Evolutionary conservation across 345 rosid genomes (phyloP).

Genomic region (Tarenaya hassleriana): DNA sequence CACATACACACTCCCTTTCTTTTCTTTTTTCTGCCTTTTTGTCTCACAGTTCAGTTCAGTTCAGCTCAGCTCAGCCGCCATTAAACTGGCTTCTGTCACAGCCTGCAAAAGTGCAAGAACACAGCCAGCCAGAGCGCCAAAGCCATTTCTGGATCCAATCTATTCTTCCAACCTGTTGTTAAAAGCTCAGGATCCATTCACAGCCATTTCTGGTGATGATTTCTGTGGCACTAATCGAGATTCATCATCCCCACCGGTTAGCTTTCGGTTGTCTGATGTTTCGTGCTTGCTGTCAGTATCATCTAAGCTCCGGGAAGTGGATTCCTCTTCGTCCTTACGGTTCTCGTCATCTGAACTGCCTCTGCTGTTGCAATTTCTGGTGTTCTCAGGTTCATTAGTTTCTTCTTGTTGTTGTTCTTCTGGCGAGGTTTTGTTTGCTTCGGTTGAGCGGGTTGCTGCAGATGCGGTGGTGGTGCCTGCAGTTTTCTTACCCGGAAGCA

Average conservation of each 20-base stretch:
- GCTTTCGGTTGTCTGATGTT: slow-evolving; percentile 43
- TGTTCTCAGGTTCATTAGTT: slow-evolving; percentile 31
- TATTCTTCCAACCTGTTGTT: too few species aligned
- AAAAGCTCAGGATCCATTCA: slow-evolving; percentile 51
- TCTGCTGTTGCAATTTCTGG: slow-evolving; percentile 19
- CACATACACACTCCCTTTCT: too few species aligned
- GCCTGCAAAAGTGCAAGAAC: too few species aligned
- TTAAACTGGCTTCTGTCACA: too few species aligned
- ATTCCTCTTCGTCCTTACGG: slow-evolving; percentile 33
- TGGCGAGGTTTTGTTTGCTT: slow-evolving; percentile 30
- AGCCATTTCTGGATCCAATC: too few species aligned
- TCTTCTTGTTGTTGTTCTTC: slow-evolving; percentile 27
- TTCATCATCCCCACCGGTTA: slow-evolving; percentile 34
- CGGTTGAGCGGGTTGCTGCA: slow-evolving; percentile 19
- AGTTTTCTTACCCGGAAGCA: slow-evolving; percentile 47
- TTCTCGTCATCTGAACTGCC: slow-evolving; percentile 37
- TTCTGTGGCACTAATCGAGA: slow-evolving; percentile 43
- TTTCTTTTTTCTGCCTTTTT: too few species aligned
- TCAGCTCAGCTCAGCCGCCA: too few species aligned
- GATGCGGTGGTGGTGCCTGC: slow-evolving; percentile 28
- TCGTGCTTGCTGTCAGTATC: slow-evolving; percentile 45
- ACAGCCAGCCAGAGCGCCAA: too few species aligned
- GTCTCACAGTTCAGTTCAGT: too few species aligned
- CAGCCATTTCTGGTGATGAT: slow-evolving; percentile 68
- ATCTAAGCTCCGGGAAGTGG: slow-evolving; percentile 38